Evolutionary conservation across 331 rosid species (phyloP).

Genomic region (Saraca asoca): DNA sequence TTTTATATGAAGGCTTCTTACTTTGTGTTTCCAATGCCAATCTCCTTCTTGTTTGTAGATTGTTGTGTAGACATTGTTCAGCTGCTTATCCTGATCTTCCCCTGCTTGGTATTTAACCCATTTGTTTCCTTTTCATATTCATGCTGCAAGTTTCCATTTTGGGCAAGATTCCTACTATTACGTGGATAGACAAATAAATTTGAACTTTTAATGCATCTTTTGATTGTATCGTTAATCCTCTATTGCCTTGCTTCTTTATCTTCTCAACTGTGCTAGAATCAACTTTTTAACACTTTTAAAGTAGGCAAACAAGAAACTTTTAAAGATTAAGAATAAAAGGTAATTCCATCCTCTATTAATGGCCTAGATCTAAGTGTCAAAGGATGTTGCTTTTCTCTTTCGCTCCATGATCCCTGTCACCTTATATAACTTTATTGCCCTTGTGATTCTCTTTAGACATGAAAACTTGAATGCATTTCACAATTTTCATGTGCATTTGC

Average conservation of each 20-base stretch:
- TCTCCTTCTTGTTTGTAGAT: too few species aligned
- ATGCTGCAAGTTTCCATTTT: constrained; percentile 3
- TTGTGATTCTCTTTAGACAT: constrained; percentile 24
- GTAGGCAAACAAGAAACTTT: constrained; percentile 28
- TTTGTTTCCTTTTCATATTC: constrained; percentile 11
- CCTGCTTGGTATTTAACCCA: constrained; percentile 15
- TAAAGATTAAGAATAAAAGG: constrained; percentile 44
- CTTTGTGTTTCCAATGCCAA: not conserved
- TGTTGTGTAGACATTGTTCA: not conserved
- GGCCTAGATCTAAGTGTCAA: constrained; percentile 64
- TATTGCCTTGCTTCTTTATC: constrained; percentile 32
- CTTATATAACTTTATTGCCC: constrained; percentile 36
- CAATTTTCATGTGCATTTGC: constrained; percentile 20
- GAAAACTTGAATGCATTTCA: not conserved
- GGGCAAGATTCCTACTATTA: constrained; percentile 26
- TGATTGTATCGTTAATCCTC: constrained; percentile 38
- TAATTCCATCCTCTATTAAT: constrained; percentile 42
- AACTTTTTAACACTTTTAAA: constrained; percentile 37
- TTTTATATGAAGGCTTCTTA: constrained; percentile 22
- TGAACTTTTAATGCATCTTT: constrained; percentile 41
- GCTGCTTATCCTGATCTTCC: constrained; percentile 6
- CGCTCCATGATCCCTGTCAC: constrained; percentile 33
- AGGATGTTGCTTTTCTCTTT: constrained; percentile 50
- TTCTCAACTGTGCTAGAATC: constrained; percentile 27
- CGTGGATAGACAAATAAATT: constrained; percentile 26